phyloP scores from a whole-genome alignment of 78 protist species.

The Dictyostelium brefeldianum region DNA sequence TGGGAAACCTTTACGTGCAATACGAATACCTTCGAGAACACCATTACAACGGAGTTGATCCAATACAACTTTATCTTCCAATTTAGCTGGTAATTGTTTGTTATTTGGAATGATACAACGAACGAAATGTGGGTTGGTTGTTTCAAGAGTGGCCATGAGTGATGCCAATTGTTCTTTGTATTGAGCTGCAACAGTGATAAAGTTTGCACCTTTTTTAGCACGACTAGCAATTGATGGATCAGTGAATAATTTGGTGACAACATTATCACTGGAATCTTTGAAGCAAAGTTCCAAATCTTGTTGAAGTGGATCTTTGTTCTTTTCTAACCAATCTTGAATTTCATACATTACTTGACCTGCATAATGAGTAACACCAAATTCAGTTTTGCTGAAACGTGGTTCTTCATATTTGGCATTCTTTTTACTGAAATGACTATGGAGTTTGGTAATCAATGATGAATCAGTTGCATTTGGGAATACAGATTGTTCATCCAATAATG shows the following conservation, averaged over 20 bases:
- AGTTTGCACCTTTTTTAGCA: constrained; percentile 85
- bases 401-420: constrained; percentile 85
- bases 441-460: constrained; percentile 55
- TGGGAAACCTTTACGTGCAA: constrained; percentile 95
- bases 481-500: constrained; percentile 85
- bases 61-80: constrained; percentile 84
- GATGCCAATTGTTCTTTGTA: constrained; percentile 85
- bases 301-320: constrained; percentile 93
- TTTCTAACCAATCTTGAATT: constrained; percentile 89
- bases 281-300: constrained; percentile 74
- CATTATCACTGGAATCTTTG: constrained; percentile 59
- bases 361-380: constrained; percentile 87
- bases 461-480: constrained; percentile 90
- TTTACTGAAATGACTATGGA: constrained; percentile 80
- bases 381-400: constrained; percentile 80
- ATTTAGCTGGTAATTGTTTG: constrained; percentile 79
- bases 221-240: constrained; percentile 81
- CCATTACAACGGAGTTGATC: constrained; percentile 98
- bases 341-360: constrained; percentile 89
- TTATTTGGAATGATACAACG: constrained; percentile 96
- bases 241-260: constrained; percentile 51
- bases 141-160: constrained; percentile 89
- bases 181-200: constrained; percentile 88
- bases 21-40: constrained; percentile 97
- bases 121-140: constrained; percentile 94